phyloP scores from a whole-genome alignment of 169 alveolate species.

The Theileria sp. region DNA sequence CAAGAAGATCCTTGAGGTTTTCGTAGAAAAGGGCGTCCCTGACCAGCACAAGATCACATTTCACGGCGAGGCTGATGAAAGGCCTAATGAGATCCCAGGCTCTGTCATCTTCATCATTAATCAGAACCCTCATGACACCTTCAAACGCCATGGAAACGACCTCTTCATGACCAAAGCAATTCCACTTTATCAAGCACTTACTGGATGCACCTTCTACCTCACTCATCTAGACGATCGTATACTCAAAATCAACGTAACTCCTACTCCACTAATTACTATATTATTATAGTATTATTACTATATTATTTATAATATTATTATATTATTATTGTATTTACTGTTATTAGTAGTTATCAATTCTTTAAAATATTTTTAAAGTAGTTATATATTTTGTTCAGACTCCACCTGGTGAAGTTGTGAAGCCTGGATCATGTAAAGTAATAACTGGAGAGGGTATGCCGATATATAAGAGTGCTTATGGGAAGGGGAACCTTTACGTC shows the following conservation, averaged over 20 bases:
- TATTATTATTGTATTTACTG: neutral
- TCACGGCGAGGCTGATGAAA: slow-evolving; percentile 95
- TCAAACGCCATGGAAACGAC: slow-evolving; percentile 93
- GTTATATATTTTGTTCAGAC: slow-evolving; percentile 33
- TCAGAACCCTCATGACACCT: slow-evolving; percentile 85
- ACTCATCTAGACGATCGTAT: slow-evolving; percentile 92
- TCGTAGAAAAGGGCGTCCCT: slow-evolving; percentile 94
- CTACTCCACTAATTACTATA: slow-evolving; percentile 28
- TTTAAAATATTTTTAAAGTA: too few species aligned
- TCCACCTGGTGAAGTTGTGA: slow-evolving; percentile 84
- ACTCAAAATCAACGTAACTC: slow-evolving; percentile 72
- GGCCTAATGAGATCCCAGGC: slow-evolving; percentile 93
- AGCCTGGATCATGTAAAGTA: slow-evolving; percentile 88
- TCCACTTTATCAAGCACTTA: slow-evolving; percentile 90
- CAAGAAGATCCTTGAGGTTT: slow-evolving; percentile 89
- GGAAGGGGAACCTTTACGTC: slow-evolving; percentile 91
- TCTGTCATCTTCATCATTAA: slow-evolving; percentile 87
- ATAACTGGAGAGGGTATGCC: slow-evolving; percentile 95
- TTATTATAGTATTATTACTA: neutral
- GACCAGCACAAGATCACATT: slow-evolving; percentile 90
- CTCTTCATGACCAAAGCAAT: slow-evolving; percentile 86
- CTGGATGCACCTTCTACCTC: slow-evolving; percentile 90
- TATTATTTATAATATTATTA: slow-evolving; percentile 15
- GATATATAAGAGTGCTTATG: slow-evolving; percentile 87
- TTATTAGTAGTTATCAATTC: too few species aligned